Evolutionary conservation across 2,329 filamentous ascomycete genomes (phyloP), one percentile per base, ranked within the genome.

Genomic region (Ascosphaera apis): DNA sequence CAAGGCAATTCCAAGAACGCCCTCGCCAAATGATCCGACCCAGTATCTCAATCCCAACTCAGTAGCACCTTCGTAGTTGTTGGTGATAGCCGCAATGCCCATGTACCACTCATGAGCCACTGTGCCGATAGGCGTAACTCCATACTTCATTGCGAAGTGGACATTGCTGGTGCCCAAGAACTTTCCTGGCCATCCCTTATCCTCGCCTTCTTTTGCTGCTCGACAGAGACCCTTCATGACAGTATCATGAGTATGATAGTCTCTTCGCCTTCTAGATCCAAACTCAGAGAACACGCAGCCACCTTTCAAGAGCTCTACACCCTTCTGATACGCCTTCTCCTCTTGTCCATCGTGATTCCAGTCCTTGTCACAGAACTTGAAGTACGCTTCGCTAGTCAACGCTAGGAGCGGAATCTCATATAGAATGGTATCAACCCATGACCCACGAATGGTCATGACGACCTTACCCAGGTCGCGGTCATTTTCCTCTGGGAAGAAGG

Each of bases 101-200:
- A 98, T 98, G 62, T 93, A 95, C 88, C 88, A 98, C 58, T 98
- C 88, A 50, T 98, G 88, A 1, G 88, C 88, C 2, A 81, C 74
- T 0, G 88, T 98, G 3, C 88, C 88, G 9, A 95, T 69, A 0
- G 88, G 83, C 3, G 72, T 61, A 33, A 93, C 71, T 32, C 72
- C 73, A 56, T 91, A 86, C 48, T 82, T 77, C 82, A 91, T 92
- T 8, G 88, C 88, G 44, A 98, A 72, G 53, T 95, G 86, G 3
- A 98, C 88, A 49, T 98, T 98, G 54, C 84, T 95, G 0, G 86
- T 92, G 8, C 88, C 88, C 0, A 76, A 70, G 33, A 95, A 65
- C 51, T 73, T 76, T 7, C 86, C 84, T 1, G 65, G 57, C 48
- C 72, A 67, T 1, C 73, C 76, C 28, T 66, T 65, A 43, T 67